Percentiles rank a stretch among this genome's conserved stretches.
Conservation (phyloP, 2,329 filamentous ascomycete genomes). For the Trichoderma semiorbis region DNA sequence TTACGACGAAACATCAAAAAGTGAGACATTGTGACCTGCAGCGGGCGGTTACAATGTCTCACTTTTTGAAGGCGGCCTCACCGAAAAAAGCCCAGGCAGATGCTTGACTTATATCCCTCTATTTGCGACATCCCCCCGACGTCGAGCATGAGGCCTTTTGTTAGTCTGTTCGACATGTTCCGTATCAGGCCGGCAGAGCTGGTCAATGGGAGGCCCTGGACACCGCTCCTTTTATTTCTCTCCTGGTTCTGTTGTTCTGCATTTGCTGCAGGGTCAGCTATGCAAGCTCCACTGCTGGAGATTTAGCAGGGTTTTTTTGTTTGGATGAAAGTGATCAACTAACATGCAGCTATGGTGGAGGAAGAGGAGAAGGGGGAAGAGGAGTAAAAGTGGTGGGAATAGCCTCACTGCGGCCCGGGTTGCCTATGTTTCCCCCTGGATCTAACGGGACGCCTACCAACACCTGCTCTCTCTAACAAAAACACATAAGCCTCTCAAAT, state of each 20-base stretch:
- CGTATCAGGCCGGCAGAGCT: not conserved
- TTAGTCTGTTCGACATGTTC: not conserved
- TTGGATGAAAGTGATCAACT: not conserved
- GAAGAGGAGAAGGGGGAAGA: not conserved
- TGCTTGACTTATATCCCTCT: not conserved
- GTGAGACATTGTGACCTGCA: not conserved
- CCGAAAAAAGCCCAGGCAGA: not conserved
- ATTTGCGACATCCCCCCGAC: not conserved
- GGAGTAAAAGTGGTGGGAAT: conserved; percentile 8
- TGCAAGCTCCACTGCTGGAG: not conserved
- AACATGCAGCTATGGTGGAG: not conserved
- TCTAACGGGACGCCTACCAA: not conserved
- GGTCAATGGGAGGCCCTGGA: not conserved
- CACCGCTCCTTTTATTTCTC: conserved; percentile 11
- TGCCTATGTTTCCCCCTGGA: not conserved
- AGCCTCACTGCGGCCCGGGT: not conserved
- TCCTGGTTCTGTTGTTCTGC: not conserved
- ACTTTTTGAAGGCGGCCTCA: not conserved
- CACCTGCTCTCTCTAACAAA: not conserved
- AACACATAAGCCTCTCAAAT: not conserved
- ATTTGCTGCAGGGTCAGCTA: not conserved
- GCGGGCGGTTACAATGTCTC: not conserved
- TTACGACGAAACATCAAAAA: not conserved
- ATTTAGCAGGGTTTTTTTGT: not conserved
- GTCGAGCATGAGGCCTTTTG: conserved; percentile 1